A percentile compares a stretch with the other conserved stretches of the same genome.
phyloP scores from a whole-genome alignment of 2,329 filamentous ascomycete genomes.

The Orbilia quercus region DNA sequence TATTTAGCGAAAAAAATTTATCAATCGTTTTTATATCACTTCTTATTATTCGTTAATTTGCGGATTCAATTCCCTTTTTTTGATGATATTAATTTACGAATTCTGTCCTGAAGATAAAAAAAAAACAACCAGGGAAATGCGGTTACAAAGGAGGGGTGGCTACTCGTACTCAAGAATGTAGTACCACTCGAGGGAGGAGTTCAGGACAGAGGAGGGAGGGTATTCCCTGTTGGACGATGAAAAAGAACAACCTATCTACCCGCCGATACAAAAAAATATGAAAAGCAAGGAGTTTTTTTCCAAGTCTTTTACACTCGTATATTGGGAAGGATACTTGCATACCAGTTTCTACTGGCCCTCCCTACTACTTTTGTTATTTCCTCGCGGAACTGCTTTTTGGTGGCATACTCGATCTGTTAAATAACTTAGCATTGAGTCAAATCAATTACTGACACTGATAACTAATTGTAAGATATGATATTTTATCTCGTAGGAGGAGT shows the following conservation, averaged over 20 bases:
- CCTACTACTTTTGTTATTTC: no score
- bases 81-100: not conserved
- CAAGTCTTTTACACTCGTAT: no score
- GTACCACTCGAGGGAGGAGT: no score
- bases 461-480: no score
- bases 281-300: not conserved
- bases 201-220: not conserved
- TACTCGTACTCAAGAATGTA: no score
- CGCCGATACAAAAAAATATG: not conserved
- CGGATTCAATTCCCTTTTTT: not conserved
- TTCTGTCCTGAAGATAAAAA: not conserved
- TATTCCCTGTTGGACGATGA: slow-evolving; percentile 8
- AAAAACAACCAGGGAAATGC: not conserved
- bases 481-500: no score
- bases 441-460: no score
- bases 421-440: no score
- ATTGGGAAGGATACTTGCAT: no score
- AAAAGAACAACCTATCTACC: not conserved
- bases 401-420: no score
- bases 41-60: not conserved
- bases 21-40: not conserved
- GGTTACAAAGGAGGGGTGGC: not conserved
- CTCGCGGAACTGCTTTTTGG: no score
- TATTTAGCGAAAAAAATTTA: slow-evolving; percentile 19
- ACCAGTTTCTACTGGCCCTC: no score